Conservation (phyloP, 495 filamentous ascomycete species). For the Aspergillus saccharolyticus region DNA sequence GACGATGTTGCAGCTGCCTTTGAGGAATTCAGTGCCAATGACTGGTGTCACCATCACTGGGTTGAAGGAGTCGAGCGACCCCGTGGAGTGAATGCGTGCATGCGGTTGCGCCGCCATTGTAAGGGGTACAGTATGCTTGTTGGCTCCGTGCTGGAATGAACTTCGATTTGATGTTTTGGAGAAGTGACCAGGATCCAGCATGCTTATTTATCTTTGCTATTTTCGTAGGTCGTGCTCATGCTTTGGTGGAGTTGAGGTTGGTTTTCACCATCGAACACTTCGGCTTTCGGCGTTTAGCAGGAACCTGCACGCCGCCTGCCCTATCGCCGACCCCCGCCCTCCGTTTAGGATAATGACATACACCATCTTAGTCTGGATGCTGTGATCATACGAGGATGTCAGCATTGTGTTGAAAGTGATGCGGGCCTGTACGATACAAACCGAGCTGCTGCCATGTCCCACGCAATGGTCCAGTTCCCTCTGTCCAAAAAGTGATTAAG, state of each 20-base stretch:
- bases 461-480: no score
- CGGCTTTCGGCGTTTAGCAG: not conserved
- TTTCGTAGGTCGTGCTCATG: not conserved
- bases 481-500: no score
- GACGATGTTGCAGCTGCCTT: constrained; percentile 41
- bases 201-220: not conserved
- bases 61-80: constrained; percentile 13
- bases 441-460: no score
- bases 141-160: no score
- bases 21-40: constrained; percentile 52
- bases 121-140: no score
- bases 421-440: no score
- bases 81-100: constrained; percentile 10
- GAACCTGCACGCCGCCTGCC: not conserved
- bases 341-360: no score
- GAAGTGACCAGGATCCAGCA: not conserved
- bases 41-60: constrained; percentile 17
- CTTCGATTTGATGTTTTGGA: not conserved
- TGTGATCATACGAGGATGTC: no score
- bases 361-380: no score
- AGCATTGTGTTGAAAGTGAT: no score
- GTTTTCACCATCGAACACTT: not conserved
- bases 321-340: not conserved
- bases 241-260: no score
- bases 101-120: constrained; percentile 1